Conservation (phyloP, 2,329 filamentous ascomycete genomes). For the Colletotrichum sp. region DNA sequence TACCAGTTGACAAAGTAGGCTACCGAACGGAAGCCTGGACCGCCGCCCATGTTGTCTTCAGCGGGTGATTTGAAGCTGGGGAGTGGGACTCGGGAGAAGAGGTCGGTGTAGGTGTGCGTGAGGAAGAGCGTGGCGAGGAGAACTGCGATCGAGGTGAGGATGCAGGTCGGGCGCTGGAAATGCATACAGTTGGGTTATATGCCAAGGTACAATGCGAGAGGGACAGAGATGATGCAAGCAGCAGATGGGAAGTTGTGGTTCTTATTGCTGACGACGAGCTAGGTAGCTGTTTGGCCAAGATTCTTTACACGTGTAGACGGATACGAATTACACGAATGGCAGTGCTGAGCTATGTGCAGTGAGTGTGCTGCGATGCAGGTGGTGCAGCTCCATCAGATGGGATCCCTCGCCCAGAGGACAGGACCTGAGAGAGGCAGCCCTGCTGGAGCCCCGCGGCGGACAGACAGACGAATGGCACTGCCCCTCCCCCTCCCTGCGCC, state of each 20-base stretch:
- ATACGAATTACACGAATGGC: not conserved
- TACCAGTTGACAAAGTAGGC: conserved; percentile 78
- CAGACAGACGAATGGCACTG: not conserved
- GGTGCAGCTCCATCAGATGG: not conserved
- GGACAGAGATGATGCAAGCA: not conserved
- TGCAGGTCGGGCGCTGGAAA: conserved; percentile 1
- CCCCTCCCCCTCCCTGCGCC: not conserved
- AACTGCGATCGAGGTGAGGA: conserved; percentile 23
- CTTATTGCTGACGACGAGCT: not conserved
- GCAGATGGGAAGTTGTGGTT: not conserved
- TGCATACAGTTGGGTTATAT: conserved; percentile 6
- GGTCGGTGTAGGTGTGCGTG: conserved; percentile 22
- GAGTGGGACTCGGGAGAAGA: conserved; percentile 4
- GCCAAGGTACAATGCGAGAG: not conserved
- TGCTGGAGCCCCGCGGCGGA: not conserved
- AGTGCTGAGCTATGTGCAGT: not conserved
- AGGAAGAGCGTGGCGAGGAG: conserved; percentile 25
- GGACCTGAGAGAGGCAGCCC: not conserved
- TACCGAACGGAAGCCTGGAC: conserved; percentile 65
- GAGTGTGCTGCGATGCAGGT: not conserved
- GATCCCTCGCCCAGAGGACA: not conserved
- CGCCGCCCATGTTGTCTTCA: conserved; percentile 44
- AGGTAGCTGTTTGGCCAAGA: not conserved
- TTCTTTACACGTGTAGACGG: not conserved
- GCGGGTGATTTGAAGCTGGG: not conserved